These are phyloP conservation scores for Xylaria sp. DNA, from an alignment of 2,329 filamentous ascomycete species.

Conservation along the genomic window DNA sequence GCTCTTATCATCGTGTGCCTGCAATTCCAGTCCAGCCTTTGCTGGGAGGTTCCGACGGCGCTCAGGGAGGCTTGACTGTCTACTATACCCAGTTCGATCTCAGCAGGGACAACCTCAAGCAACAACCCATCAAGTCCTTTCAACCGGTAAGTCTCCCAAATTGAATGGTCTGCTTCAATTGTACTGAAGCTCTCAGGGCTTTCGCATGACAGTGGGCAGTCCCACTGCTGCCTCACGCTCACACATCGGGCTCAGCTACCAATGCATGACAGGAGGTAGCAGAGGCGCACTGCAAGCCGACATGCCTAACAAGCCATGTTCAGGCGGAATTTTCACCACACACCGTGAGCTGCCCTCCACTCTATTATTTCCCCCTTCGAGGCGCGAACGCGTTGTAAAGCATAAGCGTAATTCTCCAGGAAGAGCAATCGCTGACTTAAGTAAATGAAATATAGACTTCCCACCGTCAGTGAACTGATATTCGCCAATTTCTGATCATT, in stretches of 20 bases:
- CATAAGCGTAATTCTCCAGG: too few relatives aligned
- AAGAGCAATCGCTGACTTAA: too few relatives aligned
- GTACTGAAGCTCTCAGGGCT: slow-evolving; percentile 46
- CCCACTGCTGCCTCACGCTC: slow-evolving; percentile 38
- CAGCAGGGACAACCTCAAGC: slow-evolving; percentile 37
- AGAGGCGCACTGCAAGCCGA: slow-evolving; percentile 51
- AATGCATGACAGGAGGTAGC: slow-evolving; percentile 53
- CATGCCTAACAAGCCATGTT: slow-evolving; percentile 53
- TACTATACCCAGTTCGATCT: slow-evolving; percentile 47
- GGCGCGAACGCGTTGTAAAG: too few relatives aligned
- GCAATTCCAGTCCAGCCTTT: slow-evolving; percentile 39
- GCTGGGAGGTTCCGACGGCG: slow-evolving; percentile 42
- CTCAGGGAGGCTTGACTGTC: slow-evolving; percentile 45
- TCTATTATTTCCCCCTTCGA: too few relatives aligned
- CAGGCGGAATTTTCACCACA: slow-evolving; percentile 54
- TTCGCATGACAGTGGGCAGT: slow-evolving; percentile 57
- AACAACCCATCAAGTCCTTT: slow-evolving; percentile 55
- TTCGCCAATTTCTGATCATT: neutral
- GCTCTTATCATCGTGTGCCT: slow-evolving; percentile 45
- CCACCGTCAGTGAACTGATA: slow-evolving; percentile 43
- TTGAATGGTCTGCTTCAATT: neutral
- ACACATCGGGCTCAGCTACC: slow-evolving; percentile 53
- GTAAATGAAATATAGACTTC: slow-evolving; percentile 44
- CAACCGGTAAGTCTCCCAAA: slow-evolving; percentile 47
- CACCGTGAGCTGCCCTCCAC: slow-evolving; percentile 35